phyloP scores from a whole-genome alignment of 176 grass and related monocot species.

The Puccinellia tenuiflora region DNA sequence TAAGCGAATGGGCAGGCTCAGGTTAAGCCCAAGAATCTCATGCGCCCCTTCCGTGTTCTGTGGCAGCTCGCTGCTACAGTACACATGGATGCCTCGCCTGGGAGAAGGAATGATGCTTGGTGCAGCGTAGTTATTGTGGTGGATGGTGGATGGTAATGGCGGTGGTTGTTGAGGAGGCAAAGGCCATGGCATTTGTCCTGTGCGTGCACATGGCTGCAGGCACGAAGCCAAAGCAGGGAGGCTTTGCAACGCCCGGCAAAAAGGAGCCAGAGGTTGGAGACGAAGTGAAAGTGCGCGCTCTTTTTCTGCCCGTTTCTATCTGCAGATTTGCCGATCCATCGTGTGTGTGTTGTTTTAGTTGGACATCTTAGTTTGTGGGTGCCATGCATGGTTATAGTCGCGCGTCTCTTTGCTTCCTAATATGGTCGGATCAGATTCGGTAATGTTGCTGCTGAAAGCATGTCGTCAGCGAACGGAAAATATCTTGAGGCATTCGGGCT shows the following conservation, averaged over 20 bases:
- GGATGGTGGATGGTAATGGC: slow-evolving; percentile 40
- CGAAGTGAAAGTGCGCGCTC: slow-evolving; percentile 24
- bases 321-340: slow-evolving; percentile 9
- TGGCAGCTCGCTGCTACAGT: not conserved
- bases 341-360: not conserved
- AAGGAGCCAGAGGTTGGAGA: not conserved
- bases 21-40: too few species aligned
- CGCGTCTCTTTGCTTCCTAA: not conserved
- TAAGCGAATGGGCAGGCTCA: not conserved
- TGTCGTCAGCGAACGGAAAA: slow-evolving; percentile 11
- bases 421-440: slow-evolving; percentile 10
- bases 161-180: slow-evolving; percentile 37
- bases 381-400: slow-evolving; percentile 20
- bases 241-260: not conserved
- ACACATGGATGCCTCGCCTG: not conserved
- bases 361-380: slow-evolving; percentile 23
- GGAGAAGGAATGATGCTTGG: slow-evolving; percentile 6
- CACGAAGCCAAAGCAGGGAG: not conserved
- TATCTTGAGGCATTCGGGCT: not conserved
- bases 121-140: slow-evolving; percentile 38
- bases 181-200: slow-evolving; percentile 8
- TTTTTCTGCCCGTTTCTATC: slow-evolving; percentile 17
- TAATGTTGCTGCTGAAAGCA: not conserved
- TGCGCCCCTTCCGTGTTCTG: too few species aligned
- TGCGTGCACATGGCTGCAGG: slow-evolving; percentile 27